Evolutionary conservation across 2,329 filamentous ascomycete species (phyloP), one percentile per base, ranked within the genome.

Genomic region (Venturia nashicola): DNA sequence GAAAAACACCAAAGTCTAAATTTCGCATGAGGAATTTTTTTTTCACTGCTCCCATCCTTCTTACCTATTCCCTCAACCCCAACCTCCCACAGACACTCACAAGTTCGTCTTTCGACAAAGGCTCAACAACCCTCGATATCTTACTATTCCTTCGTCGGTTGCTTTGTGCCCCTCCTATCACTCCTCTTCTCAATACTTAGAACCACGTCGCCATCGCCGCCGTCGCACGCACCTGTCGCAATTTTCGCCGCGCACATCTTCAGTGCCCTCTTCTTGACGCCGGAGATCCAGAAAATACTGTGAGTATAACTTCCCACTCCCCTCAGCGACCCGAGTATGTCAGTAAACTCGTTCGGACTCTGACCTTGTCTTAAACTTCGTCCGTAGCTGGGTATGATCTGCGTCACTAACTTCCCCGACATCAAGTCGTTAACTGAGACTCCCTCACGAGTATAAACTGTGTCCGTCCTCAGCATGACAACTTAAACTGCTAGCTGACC

Each of bases 341-440:
- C 44, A 48, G 44, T 48, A 48, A 48, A 48, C 44, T 48, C 44
- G 44, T 48, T 48, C 44, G 44, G n/a, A 51, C 46, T 51, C 46
- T 51, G 46, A 51, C 46, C 46, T 51, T 51, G 46, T 51, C 46
- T 51, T 51, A 51, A 51, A 51, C 46, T 51, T 51, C 46, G 46
- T 51, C 46, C 46, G 46, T 23, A 51, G 46, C 46, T 51, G 46
- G 23, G 46, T 16, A 51, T 14, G 20, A 23, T 23, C 46, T 51
- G 20, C 46, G 46, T 51, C 14, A 51, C 8, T 20, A 51, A 51
- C 46, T 51, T 20, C 46, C 12, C 20, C 44, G 7, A 48, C n/a
- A 48, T 23, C 20, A 23, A 48, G n/a, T 48, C 46, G 46, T 51
- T 51, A 51, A 51, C 46, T 51, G 46, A 8, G 46, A 27, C 46